Base-by-base conservation (phyloP, 108 stramenopile genomes). In the Pseudonitzschia pungens region DNA sequence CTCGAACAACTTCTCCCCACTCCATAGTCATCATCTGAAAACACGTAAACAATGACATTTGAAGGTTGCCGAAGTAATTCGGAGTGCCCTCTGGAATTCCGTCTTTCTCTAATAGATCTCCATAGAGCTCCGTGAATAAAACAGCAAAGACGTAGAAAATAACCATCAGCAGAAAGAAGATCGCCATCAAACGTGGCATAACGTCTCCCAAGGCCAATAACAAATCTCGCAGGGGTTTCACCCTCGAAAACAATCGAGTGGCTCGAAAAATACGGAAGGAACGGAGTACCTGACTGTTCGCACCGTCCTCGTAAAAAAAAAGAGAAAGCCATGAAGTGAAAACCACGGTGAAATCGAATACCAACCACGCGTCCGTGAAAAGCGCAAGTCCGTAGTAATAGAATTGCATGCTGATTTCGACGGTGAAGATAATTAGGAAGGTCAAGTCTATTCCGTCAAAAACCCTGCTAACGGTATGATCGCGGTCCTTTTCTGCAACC, bases 11-110 rank as follows among this genome's bases (percentile, higher is more conserved):
- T 32, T 75, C 71, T 4, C 74, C 81, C 86, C 86, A 87, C 44
- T 87, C 90, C 71, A 91, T 74, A 18, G 87, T 88, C 86, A 91
- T 89, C 76, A 88, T 83, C 71, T 91, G 75, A 68, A 88, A 82
- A 53, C 84, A 82, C 4, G 90, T 86, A 45, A 89, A 87, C 3
- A 88, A 77, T 9, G 90, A 81, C 21, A 33, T 24, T 42, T 79
- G 76, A 42, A 92, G 67, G 21, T 82, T 68, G 7, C 42, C 48
- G 50, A 92, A 92, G 68, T 92, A 89, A 48, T 73, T 29, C 16
- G 74, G 36, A 36, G 36, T 36, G 36, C 6, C 36, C 36, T 2
- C 4, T 48, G 45, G 16, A 4, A 48, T 11, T 18, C 45, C 16
- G 2, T 1, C 64, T 1, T 27, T 33, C 31, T 72, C 57, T 24